These are phyloP conservation scores for Saturnispora sanitii DNA, from an alignment of 805 yeast genomes.

Conservation along the genomic window DNA sequence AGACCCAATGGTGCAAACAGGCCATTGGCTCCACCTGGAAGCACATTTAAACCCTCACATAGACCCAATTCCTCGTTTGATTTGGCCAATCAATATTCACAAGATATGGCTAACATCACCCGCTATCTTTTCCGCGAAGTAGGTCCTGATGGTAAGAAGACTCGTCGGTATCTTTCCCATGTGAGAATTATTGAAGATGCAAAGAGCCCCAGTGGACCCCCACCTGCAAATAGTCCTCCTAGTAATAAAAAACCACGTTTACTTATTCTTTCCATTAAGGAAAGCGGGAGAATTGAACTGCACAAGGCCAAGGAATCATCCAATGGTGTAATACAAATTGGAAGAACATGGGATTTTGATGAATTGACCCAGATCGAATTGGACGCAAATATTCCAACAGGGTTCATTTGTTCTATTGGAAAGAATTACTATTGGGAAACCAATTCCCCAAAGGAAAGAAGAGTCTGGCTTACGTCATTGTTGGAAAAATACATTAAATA, in stretches of 20 bases:
- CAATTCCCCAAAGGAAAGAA: constrained; percentile 44
- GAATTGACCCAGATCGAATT: constrained; percentile 52
- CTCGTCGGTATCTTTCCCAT: constrained; percentile 65
- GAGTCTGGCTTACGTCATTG: constrained; percentile 45
- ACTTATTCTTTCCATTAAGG: constrained; percentile 48
- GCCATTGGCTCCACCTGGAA: background rate
- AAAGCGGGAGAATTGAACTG: constrained; percentile 54
- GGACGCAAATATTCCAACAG: constrained; percentile 43
- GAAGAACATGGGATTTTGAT: constrained; percentile 83
- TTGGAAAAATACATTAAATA: constrained; percentile 45
- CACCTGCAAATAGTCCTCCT: constrained; percentile 43
- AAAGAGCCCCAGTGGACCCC: constrained; percentile 55
- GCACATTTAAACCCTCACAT: background rate
- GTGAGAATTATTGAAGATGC: constrained; percentile 68
- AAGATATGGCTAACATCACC: constrained; percentile 40
- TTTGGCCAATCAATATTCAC: constrained; percentile 49
- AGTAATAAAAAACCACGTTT: constrained; percentile 52
- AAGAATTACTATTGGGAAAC: constrained; percentile 84
- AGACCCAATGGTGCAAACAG: too few relatives aligned
- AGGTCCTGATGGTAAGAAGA: constrained; percentile 33
- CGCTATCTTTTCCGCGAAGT: constrained; percentile 39
- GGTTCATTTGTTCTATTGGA: constrained; percentile 51
- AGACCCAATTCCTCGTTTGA: constrained; percentile 3
- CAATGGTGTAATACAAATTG: constrained; percentile 73
- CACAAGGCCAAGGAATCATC: constrained; percentile 81